phyloP scores from a whole-genome alignment of 495 filamentous ascomycete species.

The Platismatia glauca region DNA sequence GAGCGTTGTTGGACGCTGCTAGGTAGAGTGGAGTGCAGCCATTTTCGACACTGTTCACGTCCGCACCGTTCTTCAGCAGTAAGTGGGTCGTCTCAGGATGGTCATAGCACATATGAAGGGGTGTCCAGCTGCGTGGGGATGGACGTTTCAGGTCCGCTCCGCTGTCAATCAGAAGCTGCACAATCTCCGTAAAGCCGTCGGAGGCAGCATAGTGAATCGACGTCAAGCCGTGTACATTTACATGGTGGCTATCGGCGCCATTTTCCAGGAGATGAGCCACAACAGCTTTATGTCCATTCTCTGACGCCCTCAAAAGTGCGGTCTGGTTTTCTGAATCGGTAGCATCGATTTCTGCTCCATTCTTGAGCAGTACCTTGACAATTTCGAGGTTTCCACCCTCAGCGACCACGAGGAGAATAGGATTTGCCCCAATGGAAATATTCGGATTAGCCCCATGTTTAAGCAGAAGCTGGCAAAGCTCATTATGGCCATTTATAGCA shows the following conservation, averaged over 20 bases:
- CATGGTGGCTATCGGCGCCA: background rate
- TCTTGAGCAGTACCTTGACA: background rate
- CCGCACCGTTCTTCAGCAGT: background rate
- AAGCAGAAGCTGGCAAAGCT: background rate
- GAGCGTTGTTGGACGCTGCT: background rate
- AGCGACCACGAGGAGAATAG: background rate
- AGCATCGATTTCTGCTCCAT: background rate
- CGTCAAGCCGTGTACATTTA: background rate
- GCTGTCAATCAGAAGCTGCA: background rate
- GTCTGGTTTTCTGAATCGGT: background rate
- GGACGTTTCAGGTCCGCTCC: background rate
- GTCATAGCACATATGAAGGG: background rate
- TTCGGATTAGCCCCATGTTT: background rate
- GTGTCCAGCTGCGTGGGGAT: background rate
- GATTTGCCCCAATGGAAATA: background rate
- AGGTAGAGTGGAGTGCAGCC: background rate
- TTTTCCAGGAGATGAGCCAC: background rate
- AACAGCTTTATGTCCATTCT: background rate
- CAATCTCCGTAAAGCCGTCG: background rate
- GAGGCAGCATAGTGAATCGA: background rate
- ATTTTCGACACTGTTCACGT: background rate
- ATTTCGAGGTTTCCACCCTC: background rate
- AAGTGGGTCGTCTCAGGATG: background rate
- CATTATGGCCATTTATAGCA: background rate
- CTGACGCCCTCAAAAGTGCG: background rate